Base-by-base conservation (phyloP, 257 asterid genomes). In the Hygrophila difformis region DNA sequence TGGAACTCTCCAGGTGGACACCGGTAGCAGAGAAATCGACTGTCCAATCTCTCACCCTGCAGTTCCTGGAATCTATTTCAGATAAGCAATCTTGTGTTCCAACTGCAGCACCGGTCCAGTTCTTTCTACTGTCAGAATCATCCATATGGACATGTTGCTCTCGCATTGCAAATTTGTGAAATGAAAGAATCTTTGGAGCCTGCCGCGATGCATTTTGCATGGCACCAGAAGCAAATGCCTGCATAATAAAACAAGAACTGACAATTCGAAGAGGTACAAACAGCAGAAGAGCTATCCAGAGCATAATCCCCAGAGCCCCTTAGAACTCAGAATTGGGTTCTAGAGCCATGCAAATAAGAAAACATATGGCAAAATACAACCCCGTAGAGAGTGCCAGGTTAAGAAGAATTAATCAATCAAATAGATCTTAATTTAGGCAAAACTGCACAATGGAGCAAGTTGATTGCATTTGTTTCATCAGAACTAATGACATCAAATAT, bases 11-110 rank as follows among this genome's bases (percentile, higher is more conserved):
- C 42, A 71, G 76, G 69, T 82, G 80, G 51, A 82, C 83, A 40
- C 88, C 91, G 66, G 96, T 78, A 59, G 93, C 93, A 45, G 99
- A 78, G 75, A 91, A 91, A 73, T 91, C 99, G 62, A 86, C 89
- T 19, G 99, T 62, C 99, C 99, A 91, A 60, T 91, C 95, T 77
- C 96, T 78, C 40, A 91, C 99, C 62, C 93, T 77, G 73, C 97
- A 87, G 73, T 86, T 91, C 73, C 99, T 75, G 24, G 99, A 91
- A 68, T 91, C 97, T 53, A 86, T 91, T 69, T 91, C 96, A 20
- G 98, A 85, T 50, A 77, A 62, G 67, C 94, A 82, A 70, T 89
- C 98, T 61, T 77, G 94, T 61, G 53, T 82, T 58, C 86, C 87
- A 47, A 61, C 49, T 44, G 71, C 88, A 60, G 87, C 87, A 66